phyloP scores from a whole-genome alignment of 2,329 filamentous ascomycete genomes.

The Phoma sp. region DNA sequence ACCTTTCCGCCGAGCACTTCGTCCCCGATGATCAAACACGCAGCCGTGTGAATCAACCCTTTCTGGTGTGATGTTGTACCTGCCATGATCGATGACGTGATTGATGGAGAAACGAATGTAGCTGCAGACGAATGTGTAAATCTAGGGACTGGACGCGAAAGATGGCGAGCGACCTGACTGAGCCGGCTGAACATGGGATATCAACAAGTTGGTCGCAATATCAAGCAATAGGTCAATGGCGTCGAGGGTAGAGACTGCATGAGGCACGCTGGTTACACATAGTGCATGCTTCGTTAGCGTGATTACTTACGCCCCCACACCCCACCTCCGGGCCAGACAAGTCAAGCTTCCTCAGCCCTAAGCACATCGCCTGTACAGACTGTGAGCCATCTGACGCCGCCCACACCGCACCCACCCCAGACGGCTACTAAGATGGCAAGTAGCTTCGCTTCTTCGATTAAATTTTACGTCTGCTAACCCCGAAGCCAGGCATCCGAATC shows the following conservation, averaged over 20 bases:
- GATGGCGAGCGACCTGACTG: constrained; percentile 73
- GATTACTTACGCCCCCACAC: constrained; percentile 3
- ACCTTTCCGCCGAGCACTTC: constrained; percentile 96
- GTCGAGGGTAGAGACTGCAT: constrained; percentile 16
- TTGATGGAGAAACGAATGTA: constrained; percentile 27
- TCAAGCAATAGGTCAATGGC: neutral
- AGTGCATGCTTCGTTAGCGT: constrained; percentile 21
- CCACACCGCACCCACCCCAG: neutral
- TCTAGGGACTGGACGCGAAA: constrained; percentile 67
- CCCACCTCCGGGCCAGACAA: constrained; percentile 19
- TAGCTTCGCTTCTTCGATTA: neutral
- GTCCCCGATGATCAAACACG: constrained; percentile 94
- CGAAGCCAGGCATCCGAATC: constrained; percentile 72
- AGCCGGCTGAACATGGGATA: constrained; percentile 72
- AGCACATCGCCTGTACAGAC: constrained; percentile 4
- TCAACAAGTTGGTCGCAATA: neutral
- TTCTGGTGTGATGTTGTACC: constrained; percentile 58
- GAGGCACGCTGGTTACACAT: neutral
- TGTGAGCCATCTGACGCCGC: neutral
- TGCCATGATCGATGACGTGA: constrained; percentile 54
- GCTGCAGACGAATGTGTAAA: constrained; percentile 58
- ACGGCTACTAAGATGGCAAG: constrained; percentile 26
- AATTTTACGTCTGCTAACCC: constrained; percentile 8
- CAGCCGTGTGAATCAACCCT: constrained; percentile 83
- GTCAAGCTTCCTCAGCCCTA: constrained; percentile 29